Evolutionary conservation across 116 monocot genomes (phyloP).

Genomic region (Papilionanthe hybrid): DNA sequence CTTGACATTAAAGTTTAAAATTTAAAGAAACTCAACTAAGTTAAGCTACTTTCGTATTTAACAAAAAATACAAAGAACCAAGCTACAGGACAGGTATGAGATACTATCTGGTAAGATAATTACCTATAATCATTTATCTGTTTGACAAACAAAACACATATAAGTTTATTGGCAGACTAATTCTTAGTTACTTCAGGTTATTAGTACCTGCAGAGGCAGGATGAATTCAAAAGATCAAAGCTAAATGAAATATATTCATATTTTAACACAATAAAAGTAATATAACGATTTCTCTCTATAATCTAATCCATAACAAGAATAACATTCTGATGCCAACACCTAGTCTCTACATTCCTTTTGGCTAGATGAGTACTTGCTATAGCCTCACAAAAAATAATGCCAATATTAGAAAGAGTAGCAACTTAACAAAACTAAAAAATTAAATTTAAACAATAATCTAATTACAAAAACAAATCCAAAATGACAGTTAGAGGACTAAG

Average conservation of each 20-base stretch:
- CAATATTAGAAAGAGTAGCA: neutral
- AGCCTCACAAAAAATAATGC: neutral
- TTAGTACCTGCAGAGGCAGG: neutral
- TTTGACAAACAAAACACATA: neutral
- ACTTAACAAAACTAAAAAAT: neutral
- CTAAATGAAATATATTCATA: neutral
- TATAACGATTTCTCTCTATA: neutral
- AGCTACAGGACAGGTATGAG: too few relatives aligned
- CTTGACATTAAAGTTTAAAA: neutral
- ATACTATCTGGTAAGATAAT: too few relatives aligned
- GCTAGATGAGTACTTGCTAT: neutral
- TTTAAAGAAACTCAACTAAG: neutral
- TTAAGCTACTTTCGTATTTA: neutral
- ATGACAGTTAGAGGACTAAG: neutral
- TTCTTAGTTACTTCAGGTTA: neutral
- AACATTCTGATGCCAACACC: neutral
- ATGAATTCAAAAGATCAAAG: neutral
- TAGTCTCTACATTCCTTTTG: neutral
- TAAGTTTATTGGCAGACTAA: neutral
- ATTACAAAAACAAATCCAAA: neutral
- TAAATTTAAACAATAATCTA: neutral
- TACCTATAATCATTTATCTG: too few relatives aligned
- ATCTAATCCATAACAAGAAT: neutral
- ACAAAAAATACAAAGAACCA: too few relatives aligned
- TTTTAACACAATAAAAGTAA: neutral